Evolutionary conservation across 805 yeast genomes (phyloP).

Genomic region (Pichia manshurica): DNA sequence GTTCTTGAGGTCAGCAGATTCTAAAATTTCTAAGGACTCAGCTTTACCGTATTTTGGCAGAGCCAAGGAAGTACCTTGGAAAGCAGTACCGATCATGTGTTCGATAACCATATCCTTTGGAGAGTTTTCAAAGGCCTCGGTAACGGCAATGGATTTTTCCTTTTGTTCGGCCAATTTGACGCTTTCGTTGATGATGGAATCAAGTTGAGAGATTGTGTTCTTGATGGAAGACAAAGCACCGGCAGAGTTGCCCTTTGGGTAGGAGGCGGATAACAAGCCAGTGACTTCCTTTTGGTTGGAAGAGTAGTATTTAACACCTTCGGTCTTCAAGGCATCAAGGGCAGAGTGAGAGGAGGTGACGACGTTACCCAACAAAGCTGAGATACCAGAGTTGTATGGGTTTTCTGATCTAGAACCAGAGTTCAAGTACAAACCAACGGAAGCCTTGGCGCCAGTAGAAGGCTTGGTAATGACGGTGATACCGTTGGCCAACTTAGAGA

Average conservation of each 20-base stretch:
- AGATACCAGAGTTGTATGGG: conserved; percentile 76
- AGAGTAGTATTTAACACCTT: conserved; percentile 54
- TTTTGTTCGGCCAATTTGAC: conserved; percentile 32
- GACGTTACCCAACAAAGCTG: conserved; percentile 54
- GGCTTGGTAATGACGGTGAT: conserved; percentile 65
- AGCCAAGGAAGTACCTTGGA: conserved; percentile 78
- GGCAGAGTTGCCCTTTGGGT: conserved; percentile 49
- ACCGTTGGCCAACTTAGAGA: conserved; percentile 71
- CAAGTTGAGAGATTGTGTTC: conserved; percentile 34
- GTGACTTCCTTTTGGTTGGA: conserved; percentile 58
- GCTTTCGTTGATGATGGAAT: conserved; percentile 36
- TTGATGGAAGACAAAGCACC: conserved; percentile 51
- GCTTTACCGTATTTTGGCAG: conserved; percentile 72
- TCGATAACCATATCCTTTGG: conserved; percentile 57
- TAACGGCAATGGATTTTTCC: conserved; percentile 42
- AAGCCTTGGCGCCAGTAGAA: conserved; percentile 41
- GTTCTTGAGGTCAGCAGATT: conserved; percentile 49
- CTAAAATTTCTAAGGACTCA: conserved; percentile 56
- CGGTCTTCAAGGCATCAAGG: conserved; percentile 31
- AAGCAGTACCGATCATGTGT: conserved; percentile 78
- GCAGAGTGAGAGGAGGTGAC: conserved; percentile 35
- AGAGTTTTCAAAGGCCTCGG: conserved; percentile 49
- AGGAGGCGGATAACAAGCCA: conserved; percentile 54
- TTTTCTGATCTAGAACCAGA: conserved; percentile 80
- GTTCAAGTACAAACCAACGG: conserved; percentile 65